Base-by-base conservation (phyloP, 1,284 basidiomycete genomes). In the Mycosarcoma maydis region DNA sequence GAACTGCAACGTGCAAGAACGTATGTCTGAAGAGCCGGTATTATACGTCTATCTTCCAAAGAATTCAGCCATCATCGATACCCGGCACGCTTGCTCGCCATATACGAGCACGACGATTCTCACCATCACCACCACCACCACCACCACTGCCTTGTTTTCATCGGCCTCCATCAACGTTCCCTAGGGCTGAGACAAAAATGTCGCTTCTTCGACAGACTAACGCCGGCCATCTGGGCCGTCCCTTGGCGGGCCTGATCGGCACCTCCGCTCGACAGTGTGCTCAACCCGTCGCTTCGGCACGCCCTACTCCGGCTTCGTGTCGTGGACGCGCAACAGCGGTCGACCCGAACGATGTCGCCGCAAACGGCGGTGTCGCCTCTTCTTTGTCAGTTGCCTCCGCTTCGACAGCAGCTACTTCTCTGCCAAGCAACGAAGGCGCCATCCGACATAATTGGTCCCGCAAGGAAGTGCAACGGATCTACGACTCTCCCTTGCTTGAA, bases 401-500 rank as follows among this genome's bases (percentile, higher is more conserved):
- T 1, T 26, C 54, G 0, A 22, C 54, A n/a, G 27, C 41, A 16
- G 17, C 37, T 8, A 27, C 53, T 6, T 24, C 61, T 5, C 13
- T 24, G n/a, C 41, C 45, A 26, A 37, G 53, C 6, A 32, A 9
- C 22, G 67, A 71, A 17, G 67, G 67, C 4, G 48, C 46, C 19
- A 56, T 71, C 32, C 62, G 76, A 23, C 70, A 73, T 49, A 58
- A 73, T 40, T 81, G 80, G 80, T 68, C 58, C 13, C 67, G 80
- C 13, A 50, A 52, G 16, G 70, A 80, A 37, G 78, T 81, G 10
- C 70, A 75, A 45, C 53, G 60, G 34, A 67, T 81, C 50, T 81
- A 80, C 62, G 74, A 81, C 47, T 68, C 69, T 17, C 77, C 78
- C 2, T 47, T 81, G 10, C 67, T 81, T 43, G 77, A 80, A 39